phyloP scores from a whole-genome alignment of 2,329 filamentous ascomycete genomes.

The Coniochaeta prunicola region DNA sequence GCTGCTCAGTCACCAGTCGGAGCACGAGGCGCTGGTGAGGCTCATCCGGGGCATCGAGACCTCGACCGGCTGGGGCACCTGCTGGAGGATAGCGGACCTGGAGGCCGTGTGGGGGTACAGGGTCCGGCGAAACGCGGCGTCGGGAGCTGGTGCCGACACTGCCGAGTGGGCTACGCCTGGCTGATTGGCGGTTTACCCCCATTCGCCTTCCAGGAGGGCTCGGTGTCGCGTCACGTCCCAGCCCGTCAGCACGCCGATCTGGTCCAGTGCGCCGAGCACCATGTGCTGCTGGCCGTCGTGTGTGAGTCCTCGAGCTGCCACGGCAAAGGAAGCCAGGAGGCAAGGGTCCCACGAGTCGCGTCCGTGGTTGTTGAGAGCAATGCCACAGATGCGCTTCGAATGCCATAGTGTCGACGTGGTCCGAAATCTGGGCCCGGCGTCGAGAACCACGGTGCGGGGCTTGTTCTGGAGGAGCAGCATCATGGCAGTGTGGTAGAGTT shows the following conservation, averaged over 20 bases:
- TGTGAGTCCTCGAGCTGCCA: conserved; percentile 38
- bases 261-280: conserved; percentile 28
- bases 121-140: conserved; percentile 8
- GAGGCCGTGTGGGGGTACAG: conserved; percentile 33
- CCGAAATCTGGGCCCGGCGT: too few species aligned
- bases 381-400: conserved; percentile 39
- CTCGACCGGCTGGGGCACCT: conserved; percentile 44
- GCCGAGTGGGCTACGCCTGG: too few species aligned
- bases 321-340: conserved; percentile 36
- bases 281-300: conserved; percentile 36
- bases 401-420: conserved; percentile 43
- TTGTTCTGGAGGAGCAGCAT: conserved; percentile 41
- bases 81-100: conserved; percentile 45
- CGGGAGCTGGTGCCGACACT: conserved; percentile 18
- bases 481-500: conserved; percentile 49
- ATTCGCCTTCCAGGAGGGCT: too few species aligned
- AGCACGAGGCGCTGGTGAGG: conserved; percentile 29
- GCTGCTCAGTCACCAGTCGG: conserved; percentile 41
- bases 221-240: too few species aligned
- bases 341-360: conserved; percentile 38
- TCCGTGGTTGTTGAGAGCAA: conserved; percentile 37
- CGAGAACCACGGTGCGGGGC: conserved; percentile 14
- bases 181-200: too few species aligned
- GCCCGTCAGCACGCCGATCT: conserved; percentile 28
- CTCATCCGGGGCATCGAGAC: conserved; percentile 42